Percentiles rank a stretch among this genome's conserved stretches.
phyloP scores from a whole-genome alignment of 305 asterid genomes.

The Fraxinus greggii region DNA sequence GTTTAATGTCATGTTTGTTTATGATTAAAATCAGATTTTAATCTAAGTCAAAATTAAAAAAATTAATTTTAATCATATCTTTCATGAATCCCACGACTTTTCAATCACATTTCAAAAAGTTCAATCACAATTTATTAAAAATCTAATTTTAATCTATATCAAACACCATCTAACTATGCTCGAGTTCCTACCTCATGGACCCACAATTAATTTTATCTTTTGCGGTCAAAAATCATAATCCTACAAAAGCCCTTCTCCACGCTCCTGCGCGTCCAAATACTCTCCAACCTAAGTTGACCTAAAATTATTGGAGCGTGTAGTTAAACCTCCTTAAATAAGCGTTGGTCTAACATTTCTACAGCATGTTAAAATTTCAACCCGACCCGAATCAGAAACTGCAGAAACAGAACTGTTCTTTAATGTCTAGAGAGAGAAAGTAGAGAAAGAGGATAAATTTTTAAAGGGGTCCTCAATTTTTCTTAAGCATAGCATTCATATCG shows the following conservation, averaged over 20 bases:
- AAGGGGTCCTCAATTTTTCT: neutral
- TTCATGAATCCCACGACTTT: too few relatives aligned
- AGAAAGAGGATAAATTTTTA: neutral
- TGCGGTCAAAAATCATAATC: neutral
- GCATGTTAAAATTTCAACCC: neutral
- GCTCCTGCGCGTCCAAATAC: neutral
- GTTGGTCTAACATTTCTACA: neutral
- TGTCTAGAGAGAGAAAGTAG: constrained; percentile 11
- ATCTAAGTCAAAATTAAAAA: too few relatives aligned
- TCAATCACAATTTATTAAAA: too few relatives aligned
- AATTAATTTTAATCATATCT: too few relatives aligned
- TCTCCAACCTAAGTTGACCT: neutral
- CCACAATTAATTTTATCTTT: neutral
- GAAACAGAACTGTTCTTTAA: neutral
- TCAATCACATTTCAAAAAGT: too few relatives aligned
- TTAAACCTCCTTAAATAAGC: neutral
- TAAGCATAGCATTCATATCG: neutral
- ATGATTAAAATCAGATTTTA: too few relatives aligned
- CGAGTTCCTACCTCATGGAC: neutral
- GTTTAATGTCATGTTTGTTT: too few relatives aligned
- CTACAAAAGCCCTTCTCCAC: neutral
- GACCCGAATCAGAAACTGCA: constrained; percentile 2
- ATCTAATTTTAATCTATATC: too few relatives aligned
- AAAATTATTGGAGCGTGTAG: neutral
- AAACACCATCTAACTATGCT: neutral